Base-by-base conservation (phyloP, 2,329 filamentous ascomycete genomes). In the Lachnellula occidentalis region DNA sequence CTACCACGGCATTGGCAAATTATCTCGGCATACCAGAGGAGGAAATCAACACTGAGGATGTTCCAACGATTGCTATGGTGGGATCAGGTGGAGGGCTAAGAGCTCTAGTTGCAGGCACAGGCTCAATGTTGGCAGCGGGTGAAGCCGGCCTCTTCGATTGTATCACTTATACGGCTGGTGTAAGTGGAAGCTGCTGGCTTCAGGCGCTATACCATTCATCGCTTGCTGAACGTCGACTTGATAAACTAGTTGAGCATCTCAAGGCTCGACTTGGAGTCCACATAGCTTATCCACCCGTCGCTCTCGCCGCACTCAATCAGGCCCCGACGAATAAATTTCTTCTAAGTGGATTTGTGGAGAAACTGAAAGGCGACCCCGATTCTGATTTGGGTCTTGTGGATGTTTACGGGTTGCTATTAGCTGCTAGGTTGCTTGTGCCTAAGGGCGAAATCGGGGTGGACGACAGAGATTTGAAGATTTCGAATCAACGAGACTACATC, bases 121-220 rank as follows among this genome's bases (percentile, higher is more conserved):
- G 92, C 0, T 96, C 92, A 0, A 86, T 95, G 58, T 76, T 94
- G 9, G 92, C 91, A 3, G 81, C 90, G 0, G 83, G 90, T 56
- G 88, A 96, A 68, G 87, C 88, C 54, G 94, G 94, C 0, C 76
- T 99, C 0, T 95, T 96, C 69, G 92, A 96, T 71, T 97, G 94
- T 68, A 81, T 90, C 11, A 97, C 92, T 1, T 99, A 99, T 67
- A 95, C 91, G 0, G 90, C 92, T 5, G 94, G 94, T 1, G 94
- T 99, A 48, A 96, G 91, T 67, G 94, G 94, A 0, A 95, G 89
- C 60, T 97, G 94, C 70, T 99, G 94, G 94, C 78, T 97, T 5
- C 92, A 97, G 69, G 79, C 88, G 0, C 77, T 99, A 4, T 96
- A 89, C 68, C 85, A 94, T 66, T 92, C 90, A 0, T 89, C 90